A percentile compares a stretch with the other conserved stretches of the same genome.
Evolutionary conservation across 1,139 yeast species (phyloP).

Genomic region (Pneumocystis wakefieldiae): DNA sequence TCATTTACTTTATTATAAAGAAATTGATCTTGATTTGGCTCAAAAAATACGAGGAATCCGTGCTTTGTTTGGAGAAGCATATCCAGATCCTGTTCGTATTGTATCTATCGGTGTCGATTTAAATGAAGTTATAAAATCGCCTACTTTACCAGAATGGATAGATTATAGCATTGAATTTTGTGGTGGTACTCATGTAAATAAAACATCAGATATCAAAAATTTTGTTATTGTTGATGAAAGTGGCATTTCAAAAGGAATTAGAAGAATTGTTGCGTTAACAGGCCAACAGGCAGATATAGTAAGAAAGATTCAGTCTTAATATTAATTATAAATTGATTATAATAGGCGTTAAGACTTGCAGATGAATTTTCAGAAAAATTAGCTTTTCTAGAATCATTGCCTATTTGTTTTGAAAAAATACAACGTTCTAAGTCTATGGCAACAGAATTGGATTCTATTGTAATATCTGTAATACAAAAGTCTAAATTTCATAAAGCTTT

Average conservation of each 20-base stretch:
- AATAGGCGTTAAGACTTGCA: slow-evolving; percentile 65
- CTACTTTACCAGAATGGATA: slow-evolving; percentile 59
- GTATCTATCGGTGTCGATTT: slow-evolving; percentile 89
- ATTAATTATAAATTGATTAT: not conserved
- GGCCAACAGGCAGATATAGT: slow-evolving; percentile 66
- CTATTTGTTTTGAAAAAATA: slow-evolving; percentile 60
- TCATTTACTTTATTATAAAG: slow-evolving; percentile 61
- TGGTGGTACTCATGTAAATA: slow-evolving; percentile 95
- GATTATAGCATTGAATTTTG: slow-evolving; percentile 81
- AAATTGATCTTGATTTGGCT: slow-evolving; percentile 62
- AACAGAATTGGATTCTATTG: slow-evolving; percentile 64
- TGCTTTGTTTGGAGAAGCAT: slow-evolving; percentile 97
- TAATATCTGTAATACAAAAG: slow-evolving; percentile 71
- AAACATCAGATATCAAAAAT: slow-evolving; percentile 86
- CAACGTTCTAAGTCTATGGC: slow-evolving; percentile 67
- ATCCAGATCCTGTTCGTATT: slow-evolving; percentile 97
- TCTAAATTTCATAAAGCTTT: slow-evolving; percentile 60
- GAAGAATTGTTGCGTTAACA: slow-evolving; percentile 95
- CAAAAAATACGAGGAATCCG: slow-evolving; percentile 68
- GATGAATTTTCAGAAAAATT: slow-evolving; percentile 50
- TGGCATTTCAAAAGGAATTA: slow-evolving; percentile 95
- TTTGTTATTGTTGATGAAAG: slow-evolving; percentile 82
- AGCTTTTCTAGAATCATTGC: slow-evolving; percentile 37
- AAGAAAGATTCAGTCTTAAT: not conserved
- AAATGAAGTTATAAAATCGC: slow-evolving; percentile 59